These are phyloP conservation scores for Kwoniella dendrophila DNA, from an alignment of 768 basidiomycete species.

Conservation along the genomic window DNA sequence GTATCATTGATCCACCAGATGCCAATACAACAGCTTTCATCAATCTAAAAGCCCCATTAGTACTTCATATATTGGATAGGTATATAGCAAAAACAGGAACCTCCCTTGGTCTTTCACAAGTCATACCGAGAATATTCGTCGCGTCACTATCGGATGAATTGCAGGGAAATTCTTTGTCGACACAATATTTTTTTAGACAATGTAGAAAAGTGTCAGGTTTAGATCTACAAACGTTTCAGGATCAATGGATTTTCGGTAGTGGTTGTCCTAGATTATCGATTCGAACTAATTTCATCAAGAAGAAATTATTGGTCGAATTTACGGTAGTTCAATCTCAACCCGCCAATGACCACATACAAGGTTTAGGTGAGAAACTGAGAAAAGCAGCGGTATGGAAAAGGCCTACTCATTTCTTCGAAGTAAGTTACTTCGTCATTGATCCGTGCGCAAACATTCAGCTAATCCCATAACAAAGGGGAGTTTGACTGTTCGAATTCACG, in stretches of 20 bases:
- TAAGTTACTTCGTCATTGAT: slow-evolving; percentile 46
- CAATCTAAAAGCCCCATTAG: slow-evolving; percentile 93
- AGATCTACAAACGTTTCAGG: slow-evolving; percentile 86
- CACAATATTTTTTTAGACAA: slow-evolving; percentile 83
- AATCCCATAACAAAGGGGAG: slow-evolving; percentile 66
- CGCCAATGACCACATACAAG: slow-evolving; percentile 68
- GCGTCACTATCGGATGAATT: slow-evolving; percentile 91
- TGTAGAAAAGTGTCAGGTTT: slow-evolving; percentile 80
- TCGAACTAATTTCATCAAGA: slow-evolving; percentile 88
- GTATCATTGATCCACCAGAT: slow-evolving; percentile 80
- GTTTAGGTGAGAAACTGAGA: slow-evolving; percentile 59
- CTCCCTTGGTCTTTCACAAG: slow-evolving; percentile 87
- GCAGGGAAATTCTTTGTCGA: slow-evolving; percentile 76
- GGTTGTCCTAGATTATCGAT: slow-evolving; percentile 92
- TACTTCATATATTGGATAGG: slow-evolving; percentile 91
- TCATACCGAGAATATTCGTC: slow-evolving; percentile 91
- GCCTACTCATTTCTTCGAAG: slow-evolving; percentile 88
- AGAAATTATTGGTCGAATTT: slow-evolving; percentile 97
- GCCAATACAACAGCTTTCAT: slow-evolving; percentile 77
- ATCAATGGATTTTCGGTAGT: slow-evolving; percentile 98
- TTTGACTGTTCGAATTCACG: slow-evolving; percentile 98
- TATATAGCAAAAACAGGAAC: slow-evolving; percentile 93
- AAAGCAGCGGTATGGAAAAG: slow-evolving; percentile 36
- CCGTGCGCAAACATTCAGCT: not conserved
- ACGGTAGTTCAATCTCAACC: slow-evolving; percentile 87